A percentile compares a stretch with the other conserved stretches of the same genome.
phyloP scores from a whole-genome alignment of 345 rosid species.

The Abelmoschus esculentus region DNA sequence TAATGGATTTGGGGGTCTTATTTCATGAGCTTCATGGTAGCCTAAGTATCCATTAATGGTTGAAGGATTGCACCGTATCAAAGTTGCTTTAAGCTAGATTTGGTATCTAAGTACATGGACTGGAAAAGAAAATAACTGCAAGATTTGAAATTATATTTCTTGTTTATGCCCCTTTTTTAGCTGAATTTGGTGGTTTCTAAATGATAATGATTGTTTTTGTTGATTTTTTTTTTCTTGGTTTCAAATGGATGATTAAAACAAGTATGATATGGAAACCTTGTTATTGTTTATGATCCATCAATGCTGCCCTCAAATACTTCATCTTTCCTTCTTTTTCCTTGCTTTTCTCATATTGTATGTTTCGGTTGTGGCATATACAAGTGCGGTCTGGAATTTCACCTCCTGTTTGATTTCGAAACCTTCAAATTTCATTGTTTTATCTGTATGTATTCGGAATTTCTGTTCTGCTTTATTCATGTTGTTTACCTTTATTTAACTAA shows the following conservation, averaged over 20 bases:
- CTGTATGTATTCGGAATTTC: not conserved
- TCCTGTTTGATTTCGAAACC: slow-evolving; percentile 1
- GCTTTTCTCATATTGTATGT: not conserved
- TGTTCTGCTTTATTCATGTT: not conserved
- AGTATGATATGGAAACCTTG: not conserved
- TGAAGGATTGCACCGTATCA: not conserved
- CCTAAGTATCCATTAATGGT: not conserved
- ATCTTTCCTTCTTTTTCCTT: not conserved
- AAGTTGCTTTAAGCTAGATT: slow-evolving; percentile 1
- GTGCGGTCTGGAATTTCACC: too few species aligned
- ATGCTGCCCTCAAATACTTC: not conserved
- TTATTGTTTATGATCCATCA: not conserved
- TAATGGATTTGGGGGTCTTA: not conserved
- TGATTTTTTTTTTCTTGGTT: not conserved
- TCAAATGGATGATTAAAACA: slow-evolving; percentile 1
- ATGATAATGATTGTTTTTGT: not conserved
- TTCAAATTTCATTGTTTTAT: not conserved
- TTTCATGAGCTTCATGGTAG: not conserved
- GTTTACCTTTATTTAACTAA: not conserved
- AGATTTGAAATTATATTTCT: not conserved
- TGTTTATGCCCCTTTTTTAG: not conserved
- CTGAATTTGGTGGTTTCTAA: not conserved
- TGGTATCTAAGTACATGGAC: not conserved
- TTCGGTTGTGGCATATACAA: not conserved
- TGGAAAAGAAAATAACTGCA: not conserved